These are phyloP conservation scores for Monilinia polystroma DNA, from an alignment of 2,329 filamentous ascomycete genomes.

Conservation along the genomic window DNA sequence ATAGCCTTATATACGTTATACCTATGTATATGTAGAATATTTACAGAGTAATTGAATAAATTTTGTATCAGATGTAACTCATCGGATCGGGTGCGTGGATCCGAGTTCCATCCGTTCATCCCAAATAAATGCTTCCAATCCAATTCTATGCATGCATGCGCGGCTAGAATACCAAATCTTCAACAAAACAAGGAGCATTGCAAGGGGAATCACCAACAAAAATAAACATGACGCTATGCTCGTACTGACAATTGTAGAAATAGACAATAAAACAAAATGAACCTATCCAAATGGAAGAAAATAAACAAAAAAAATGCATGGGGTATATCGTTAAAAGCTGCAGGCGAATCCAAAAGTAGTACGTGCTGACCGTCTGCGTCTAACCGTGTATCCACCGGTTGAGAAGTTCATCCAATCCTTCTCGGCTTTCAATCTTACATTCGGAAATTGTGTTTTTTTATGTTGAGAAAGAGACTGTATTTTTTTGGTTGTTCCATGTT, in stretches of 20 bases:
- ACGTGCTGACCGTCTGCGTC: conserved; percentile 13
- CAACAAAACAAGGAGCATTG: neutral
- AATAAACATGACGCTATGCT: neutral
- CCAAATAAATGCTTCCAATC: neutral
- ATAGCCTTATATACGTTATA: neutral
- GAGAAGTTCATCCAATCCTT: conserved; percentile 17
- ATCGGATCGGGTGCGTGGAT: neutral
- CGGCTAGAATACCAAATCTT: conserved; percentile 1
- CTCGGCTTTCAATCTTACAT: conserved; percentile 10
- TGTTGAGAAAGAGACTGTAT: neutral
- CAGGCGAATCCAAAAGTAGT: conserved; percentile 16
- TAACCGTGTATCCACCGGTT: conserved; percentile 11
- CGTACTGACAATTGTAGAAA: neutral
- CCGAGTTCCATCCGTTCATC: neutral
- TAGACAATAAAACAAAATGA: neutral
- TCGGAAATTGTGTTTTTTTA: neutral
- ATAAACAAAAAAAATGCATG: conserved; percentile 1
- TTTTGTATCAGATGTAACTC: neutral
- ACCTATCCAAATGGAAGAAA: conserved; percentile 2
- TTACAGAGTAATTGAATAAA: neutral
- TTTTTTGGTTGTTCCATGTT: conserved; percentile 3
- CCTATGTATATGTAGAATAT: neutral
- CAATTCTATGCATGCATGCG: conserved; percentile 12
- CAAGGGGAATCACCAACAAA: conserved; percentile 1
- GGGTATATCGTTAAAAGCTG: conserved; percentile 21